Evolutionary conservation across 1,284 basidiomycete genomes (phyloP).

Genomic region (Leccinum solheimii): DNA sequence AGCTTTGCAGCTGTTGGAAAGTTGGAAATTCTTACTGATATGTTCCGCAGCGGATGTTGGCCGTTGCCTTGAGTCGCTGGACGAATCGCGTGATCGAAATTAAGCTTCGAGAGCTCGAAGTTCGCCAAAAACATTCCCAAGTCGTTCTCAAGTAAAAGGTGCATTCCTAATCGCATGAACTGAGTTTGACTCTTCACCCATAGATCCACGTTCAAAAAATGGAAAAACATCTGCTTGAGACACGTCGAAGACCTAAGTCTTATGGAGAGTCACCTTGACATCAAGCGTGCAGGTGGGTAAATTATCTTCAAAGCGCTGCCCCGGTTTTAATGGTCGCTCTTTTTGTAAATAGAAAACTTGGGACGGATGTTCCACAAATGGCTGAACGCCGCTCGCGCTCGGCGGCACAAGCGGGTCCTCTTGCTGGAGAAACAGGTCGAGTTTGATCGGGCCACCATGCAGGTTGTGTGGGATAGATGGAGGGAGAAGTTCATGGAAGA

Average conservation of each 20-base stretch:
- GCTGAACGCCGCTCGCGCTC: slow-evolving; percentile 57
- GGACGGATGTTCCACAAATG: slow-evolving; percentile 70
- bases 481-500: slow-evolving; percentile 65
- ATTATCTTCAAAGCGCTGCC: not conserved
- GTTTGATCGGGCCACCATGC: slow-evolving; percentile 49
- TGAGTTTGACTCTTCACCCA: slow-evolving; percentile 7
- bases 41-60: slow-evolving; percentile 51
- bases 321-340: slow-evolving; percentile 5
- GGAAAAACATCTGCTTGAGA: slow-evolving; percentile 60
- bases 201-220: slow-evolving; percentile 63
- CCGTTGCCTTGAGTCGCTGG: slow-evolving; percentile 54
- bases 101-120: slow-evolving; percentile 69
- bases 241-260: slow-evolving; percentile 70
- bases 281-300: slow-evolving; percentile 68
- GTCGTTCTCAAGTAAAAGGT: slow-evolving; percentile 48
- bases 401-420: slow-evolving; percentile 55
- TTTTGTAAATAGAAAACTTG: slow-evolving; percentile 51
- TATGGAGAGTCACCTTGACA: slow-evolving; percentile 77
- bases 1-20: slow-evolving; percentile 4
- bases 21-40: slow-evolving; percentile 6
- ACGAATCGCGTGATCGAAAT: slow-evolving; percentile 69
- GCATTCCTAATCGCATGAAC: not conserved
- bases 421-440: slow-evolving; percentile 65
- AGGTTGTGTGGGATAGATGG: slow-evolving; percentile 74
- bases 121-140: slow-evolving; percentile 50